Evolutionary conservation across 495 filamentous ascomycete genomes (phyloP).

Genomic region (Choiromyces venosus): DNA sequence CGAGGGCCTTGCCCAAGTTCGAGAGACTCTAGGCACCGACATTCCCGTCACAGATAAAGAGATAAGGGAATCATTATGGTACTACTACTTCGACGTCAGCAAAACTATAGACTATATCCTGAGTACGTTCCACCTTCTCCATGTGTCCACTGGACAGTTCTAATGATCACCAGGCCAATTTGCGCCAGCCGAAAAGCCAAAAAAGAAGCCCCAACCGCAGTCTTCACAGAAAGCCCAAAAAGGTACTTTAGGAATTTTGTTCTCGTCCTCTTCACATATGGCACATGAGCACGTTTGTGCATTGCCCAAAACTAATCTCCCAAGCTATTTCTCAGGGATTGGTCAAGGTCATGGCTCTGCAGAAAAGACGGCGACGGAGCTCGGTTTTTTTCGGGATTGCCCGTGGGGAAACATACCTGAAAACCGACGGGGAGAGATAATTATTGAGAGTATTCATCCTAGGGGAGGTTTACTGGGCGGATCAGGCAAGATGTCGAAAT

Average conservation of each 20-base stretch:
- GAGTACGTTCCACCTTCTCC: slow-evolving; percentile 46
- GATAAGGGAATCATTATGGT: slow-evolving; percentile 84
- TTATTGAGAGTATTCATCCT: slow-evolving; percentile 58
- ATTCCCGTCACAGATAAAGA: slow-evolving; percentile 58
- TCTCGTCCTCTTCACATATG: slow-evolving; percentile 7
- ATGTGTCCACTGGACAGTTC: background rate
- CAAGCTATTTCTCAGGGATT: slow-evolving; percentile 33
- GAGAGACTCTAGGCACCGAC: slow-evolving; percentile 51
- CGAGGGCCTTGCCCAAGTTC: slow-evolving; percentile 53
- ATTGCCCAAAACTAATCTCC: slow-evolving; percentile 28
- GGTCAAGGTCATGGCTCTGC: slow-evolving; percentile 41
- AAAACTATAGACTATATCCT: slow-evolving; percentile 75
- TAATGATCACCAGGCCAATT: slow-evolving; percentile 35
- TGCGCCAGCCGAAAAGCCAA: slow-evolving; percentile 31
- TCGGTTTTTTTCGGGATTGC: slow-evolving; percentile 70
- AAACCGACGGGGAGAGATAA: slow-evolving; percentile 60
- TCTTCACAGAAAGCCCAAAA: slow-evolving; percentile 19
- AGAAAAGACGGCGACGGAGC: slow-evolving; percentile 32
- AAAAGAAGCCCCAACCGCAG: slow-evolving; percentile 40
- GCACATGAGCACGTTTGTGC: slow-evolving; percentile 20
- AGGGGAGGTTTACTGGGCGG: slow-evolving; percentile 71
- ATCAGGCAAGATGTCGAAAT: slow-evolving; percentile 74
- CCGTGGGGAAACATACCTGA: slow-evolving; percentile 78
- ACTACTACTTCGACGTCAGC: slow-evolving; percentile 89
- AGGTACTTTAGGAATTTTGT: slow-evolving; percentile 27